These are phyloP conservation scores for Eucalyptus albens DNA, from an alignment of 345 rosid genomes.

Conservation along the genomic window DNA sequence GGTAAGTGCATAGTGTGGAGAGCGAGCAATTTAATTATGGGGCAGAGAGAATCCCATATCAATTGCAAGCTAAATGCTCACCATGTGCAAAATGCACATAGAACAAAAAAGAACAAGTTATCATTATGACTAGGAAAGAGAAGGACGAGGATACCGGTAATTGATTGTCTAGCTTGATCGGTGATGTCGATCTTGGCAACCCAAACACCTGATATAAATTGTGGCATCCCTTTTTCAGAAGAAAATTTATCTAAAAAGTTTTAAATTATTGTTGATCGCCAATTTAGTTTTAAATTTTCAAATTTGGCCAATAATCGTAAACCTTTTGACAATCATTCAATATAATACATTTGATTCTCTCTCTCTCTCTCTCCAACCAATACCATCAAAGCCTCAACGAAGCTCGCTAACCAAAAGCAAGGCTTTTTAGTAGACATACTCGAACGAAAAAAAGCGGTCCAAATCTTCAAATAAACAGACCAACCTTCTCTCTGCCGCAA, in stretches of 20 bases:
- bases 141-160: background rate
- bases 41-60: background rate
- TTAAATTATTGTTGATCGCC: background rate
- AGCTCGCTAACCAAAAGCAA: too few species aligned
- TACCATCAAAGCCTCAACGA: too few species aligned
- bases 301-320: background rate
- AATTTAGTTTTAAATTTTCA: background rate
- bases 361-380: too few species aligned
- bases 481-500: background rate
- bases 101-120: background rate
- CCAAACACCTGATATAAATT: background rate
- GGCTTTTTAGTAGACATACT: too few species aligned
- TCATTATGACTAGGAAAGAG: background rate
- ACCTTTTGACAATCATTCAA: background rate
- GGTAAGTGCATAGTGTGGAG: background rate
- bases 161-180: background rate
- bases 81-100: background rate
- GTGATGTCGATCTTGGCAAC: background rate
- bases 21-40: background rate
- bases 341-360: background rate
- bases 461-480: background rate
- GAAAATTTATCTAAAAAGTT: background rate
- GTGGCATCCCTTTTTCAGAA: background rate
- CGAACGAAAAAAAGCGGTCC: background rate
- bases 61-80: background rate